Evolutionary conservation across 768 basidiomycete species (phyloP).

Genomic region (Termitomyces eurrhizus): DNA sequence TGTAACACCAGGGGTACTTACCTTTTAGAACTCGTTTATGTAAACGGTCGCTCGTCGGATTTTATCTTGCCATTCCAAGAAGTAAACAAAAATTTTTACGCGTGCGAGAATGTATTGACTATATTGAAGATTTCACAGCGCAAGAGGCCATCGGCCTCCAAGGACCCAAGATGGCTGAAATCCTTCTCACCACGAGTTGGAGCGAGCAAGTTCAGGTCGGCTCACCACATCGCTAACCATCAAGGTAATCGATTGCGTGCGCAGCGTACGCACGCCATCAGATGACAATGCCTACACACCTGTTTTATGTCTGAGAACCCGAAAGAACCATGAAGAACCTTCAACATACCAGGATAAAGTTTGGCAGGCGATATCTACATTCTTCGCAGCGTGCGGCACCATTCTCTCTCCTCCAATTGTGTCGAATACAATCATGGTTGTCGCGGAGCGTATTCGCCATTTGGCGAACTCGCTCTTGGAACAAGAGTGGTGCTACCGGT

Average conservation of each 20-base stretch:
- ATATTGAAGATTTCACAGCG: not conserved
- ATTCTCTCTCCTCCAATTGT: conserved; percentile 38
- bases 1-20: too few relatives aligned
- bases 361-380: conserved; percentile 25
- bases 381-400: conserved; percentile 43
- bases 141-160: not conserved
- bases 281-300: conserved; percentile 32
- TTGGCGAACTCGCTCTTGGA: conserved; percentile 27
- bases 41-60: not conserved
- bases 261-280: conserved; percentile 36
- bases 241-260: conserved; percentile 31
- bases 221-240: not conserved
- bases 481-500: conserved; percentile 25
- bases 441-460: conserved; percentile 35
- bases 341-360: conserved; percentile 11
- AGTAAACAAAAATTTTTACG: too few relatives aligned
- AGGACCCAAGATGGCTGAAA: not conserved
- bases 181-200: not conserved
- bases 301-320: conserved; percentile 20
- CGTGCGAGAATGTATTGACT: not conserved
- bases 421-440: conserved; percentile 51
- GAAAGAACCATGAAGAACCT: not conserved
- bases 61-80: not conserved
- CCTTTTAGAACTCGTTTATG: too few relatives aligned
- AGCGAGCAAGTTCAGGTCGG: not conserved